Base-by-base conservation (phyloP, 129 eudicot genomes). In the Logfia minima region DNA sequence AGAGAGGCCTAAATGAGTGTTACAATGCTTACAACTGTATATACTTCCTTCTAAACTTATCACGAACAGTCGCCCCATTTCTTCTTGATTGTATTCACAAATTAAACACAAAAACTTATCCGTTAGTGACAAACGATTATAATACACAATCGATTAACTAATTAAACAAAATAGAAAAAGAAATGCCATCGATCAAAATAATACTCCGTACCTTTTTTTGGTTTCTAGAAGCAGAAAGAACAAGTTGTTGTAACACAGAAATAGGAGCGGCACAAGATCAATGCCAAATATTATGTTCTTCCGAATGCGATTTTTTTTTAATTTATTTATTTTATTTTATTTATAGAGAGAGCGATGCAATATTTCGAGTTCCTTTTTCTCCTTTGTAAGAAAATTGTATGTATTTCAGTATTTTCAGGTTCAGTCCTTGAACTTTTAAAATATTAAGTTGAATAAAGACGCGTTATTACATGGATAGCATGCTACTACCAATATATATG, bases 61-160 rank as follows among this genome's bases (percentile, higher is more conserved):
- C 80, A 83, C 64, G 64, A 87, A 90, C 58, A 87, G 62, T 80
- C 90, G 79, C 6, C 96, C 96, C 96, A 90, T 89, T 64, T 48
- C 52, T 22, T 8, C 11, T 19, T 22, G 1, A n/a, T 43, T 58
- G 37, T 65, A 66, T 24, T 53, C 77, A 29, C 23, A 28, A 75
- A 34, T 64, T 6, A 75, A 29, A 11, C 8, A 14, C 18, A 28
- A 26, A 64, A 29, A 64, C 21, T 26, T 22, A 19, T 6, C 1
- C 2, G 64, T 58, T 14, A 59, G 64, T 59, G 9, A 59, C 13
- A 59, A 19, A 19, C 64, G 26, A 59, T 59, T 8, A 21, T 59
- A 59, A 22, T 21, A 59, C 11, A 21, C 10, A 7, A 59, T 59
- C 64, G 64, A 59, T 48, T 35, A 35, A 4, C 14, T 48, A 48